These are phyloP conservation scores for Paramyrothecium sp. DNA, from an alignment of 2,329 filamentous ascomycete genomes.

Conservation along the genomic window DNA sequence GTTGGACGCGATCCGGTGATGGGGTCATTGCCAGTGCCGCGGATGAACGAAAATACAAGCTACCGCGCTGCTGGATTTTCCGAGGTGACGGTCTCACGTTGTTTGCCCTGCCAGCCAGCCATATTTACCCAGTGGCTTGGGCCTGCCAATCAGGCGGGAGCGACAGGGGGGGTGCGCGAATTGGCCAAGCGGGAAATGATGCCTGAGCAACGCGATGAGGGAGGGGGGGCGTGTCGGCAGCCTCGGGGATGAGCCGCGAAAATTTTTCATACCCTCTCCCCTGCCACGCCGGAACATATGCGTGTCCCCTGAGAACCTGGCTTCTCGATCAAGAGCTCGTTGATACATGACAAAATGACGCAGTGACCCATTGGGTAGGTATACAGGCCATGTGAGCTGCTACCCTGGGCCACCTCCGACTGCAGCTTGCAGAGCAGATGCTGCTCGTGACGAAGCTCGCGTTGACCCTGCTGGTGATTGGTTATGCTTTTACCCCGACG, in stretches of 20 bases:
- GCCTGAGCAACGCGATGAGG: neutral
- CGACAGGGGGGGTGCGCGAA: neutral
- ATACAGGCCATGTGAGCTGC: no score
- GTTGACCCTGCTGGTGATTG: no score
- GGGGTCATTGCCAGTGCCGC: no score
- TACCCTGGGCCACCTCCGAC: no score
- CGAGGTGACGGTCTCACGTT: neutral
- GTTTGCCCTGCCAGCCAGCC: neutral
- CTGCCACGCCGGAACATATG: neutral
- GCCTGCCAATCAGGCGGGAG: neutral
- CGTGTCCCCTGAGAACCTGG: neutral
- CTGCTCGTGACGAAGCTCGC: no score
- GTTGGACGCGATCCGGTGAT: no score
- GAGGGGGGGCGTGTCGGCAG: neutral
- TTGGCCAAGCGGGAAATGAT: neutral
- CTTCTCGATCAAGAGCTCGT: neutral
- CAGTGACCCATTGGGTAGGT: neutral
- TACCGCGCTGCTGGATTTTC: neutral
- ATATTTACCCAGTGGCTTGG: neutral
- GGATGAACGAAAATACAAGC: no score
- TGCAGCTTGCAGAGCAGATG: no score
- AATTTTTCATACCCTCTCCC: neutral
- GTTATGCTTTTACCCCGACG: no score
- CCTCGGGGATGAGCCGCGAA: neutral
- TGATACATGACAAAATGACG: neutral